Base-by-base conservation (phyloP, 495 filamentous ascomycete genomes). In the Podospora pseudoanserina region DNA sequence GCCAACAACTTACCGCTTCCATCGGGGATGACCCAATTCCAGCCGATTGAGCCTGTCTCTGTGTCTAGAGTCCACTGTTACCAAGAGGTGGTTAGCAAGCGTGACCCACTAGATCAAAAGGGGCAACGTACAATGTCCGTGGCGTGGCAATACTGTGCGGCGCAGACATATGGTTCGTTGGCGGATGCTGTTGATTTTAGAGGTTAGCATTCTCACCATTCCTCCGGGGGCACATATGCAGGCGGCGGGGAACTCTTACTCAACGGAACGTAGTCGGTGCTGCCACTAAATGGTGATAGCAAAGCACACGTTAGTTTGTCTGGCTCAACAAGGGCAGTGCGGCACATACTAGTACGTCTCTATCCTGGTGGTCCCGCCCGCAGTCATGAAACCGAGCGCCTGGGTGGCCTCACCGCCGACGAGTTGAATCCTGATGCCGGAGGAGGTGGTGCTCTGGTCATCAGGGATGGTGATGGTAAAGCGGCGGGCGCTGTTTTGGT, bases 1-100 rank as follows among this genome's bases (percentile, higher is more conserved):
- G 23, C 23, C 23, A 23, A 23, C 23, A 13, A 16, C 39, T 49
- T 49, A 49, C 39, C 39, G 39, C 15, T n/a, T 49, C 61, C 61
- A 64, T 64, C 32, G 4, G 32, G 32, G 0, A n/a, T 11, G n/a
- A 64, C 63, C 68, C 68, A 70, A 6, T 64, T 5, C 65, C 68
- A 70, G 23, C 32, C 56, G 19, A 70, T 55, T 23, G 27, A 26
- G 5, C n/a, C 39, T 2, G 68, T 67, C 16, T 6, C 32, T n/a
- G 68, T 67, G 56, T 70, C n/a, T n/a, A 67, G 5, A 15, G 68
- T 61, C 60, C 60, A 70, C 68, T 70, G 53, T 11, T 32, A 32
- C 30, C 30, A 32, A 32, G 30, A 11, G 39, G 4, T 11, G 23
- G 34, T 32, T 11, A 39, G 16, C 16, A 56, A 23, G 20, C 56